Conservation (phyloP, 192 early-diverging fungal species). For the Pilaira anomala region DNA sequence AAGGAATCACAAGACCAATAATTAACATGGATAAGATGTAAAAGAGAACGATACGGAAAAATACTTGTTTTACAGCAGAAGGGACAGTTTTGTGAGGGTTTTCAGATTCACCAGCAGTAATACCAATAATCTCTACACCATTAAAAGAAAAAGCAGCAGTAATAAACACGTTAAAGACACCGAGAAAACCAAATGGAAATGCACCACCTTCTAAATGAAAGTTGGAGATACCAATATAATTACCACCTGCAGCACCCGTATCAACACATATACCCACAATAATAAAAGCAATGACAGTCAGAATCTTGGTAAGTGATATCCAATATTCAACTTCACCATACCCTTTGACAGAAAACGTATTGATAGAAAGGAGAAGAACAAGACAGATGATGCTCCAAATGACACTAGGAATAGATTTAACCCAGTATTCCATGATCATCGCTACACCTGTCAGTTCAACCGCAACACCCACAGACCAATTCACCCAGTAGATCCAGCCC, state of each 20-base stretch:
- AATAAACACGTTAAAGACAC: conserved; percentile 64
- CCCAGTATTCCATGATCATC: conserved; percentile 64
- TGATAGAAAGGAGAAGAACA: conserved; percentile 55
- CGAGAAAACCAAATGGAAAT: conserved; percentile 60
- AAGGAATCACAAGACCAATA: conserved; percentile 80
- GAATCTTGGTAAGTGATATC: conserved; percentile 78
- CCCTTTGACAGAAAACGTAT: conserved; percentile 61
- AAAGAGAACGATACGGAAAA: conserved; percentile 79
- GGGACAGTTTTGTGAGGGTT: conserved; percentile 79
- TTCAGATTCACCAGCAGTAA: conserved; percentile 82
- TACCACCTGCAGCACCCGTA: conserved; percentile 59
- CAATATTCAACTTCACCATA: conserved; percentile 86
- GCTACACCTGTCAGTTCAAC: conserved; percentile 72
- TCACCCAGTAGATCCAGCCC: conserved; percentile 37
- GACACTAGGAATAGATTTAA: conserved; percentile 21
- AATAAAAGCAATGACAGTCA: conserved; percentile 78
- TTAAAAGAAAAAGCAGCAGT: conserved; percentile 80
- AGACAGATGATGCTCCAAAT: conserved; percentile 47
- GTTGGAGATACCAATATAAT: conserved; percentile 56
- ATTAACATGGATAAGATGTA: conserved; percentile 78
- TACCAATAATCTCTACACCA: conserved; percentile 82
- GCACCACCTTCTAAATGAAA: conserved; percentile 58
- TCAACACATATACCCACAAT: conserved; percentile 72
- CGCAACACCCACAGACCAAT: conserved; percentile 68
- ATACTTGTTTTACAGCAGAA: conserved; percentile 66